Evolutionary conservation across 331 rosid genomes (phyloP), one percentile per base, ranked within the genome.

Genomic region (Erythrophleum ivorense): DNA sequence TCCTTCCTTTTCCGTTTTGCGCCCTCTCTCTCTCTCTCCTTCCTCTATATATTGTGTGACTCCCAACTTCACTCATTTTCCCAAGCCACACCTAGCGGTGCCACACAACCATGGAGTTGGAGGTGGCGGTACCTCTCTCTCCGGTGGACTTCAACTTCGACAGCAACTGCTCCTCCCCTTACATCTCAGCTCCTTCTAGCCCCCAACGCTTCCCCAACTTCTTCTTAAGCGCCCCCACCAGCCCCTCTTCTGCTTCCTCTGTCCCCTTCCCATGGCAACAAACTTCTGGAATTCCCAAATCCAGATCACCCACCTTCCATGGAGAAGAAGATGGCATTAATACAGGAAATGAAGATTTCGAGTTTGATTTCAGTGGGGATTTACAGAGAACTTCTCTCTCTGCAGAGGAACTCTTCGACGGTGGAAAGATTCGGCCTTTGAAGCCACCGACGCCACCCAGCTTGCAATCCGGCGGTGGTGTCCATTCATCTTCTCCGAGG

Each of bases 331-430:
- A 50, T 16, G 36, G 7, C 73, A 68, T 14, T 7, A 67, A 52
- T 8, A 70, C 67, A 13, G 46, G 41, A 0, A 48, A 62, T 7
- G 83, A 83, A 2, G 93, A 93, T 63, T 93, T 93, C 46, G 90
- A 90, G 69, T 95, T 95, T 78, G 64, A 88, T 33, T 93, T 91
- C 69, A 84, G 93, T 14, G 89, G 85, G 15, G 84, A 89, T 0
- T 84, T 93, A 49, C 87, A 89, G 2, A 83, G 75, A 12, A 19
- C 81, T 72, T 87, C 93, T 4, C 73, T 95, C 58, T 87, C 97
- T 2, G 96, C 98, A 0, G 98, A 95, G 0, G 92, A 93, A 78
- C 93, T 95, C 50, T 95, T 95, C 66, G 87, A 89, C 7, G 89
- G 88, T 1, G 98, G 98, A 8, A 91, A 90, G 74, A 95, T 93